Evolutionary conservation across 2,329 filamentous ascomycete genomes (phyloP).

Genomic region (Parascedosporium putredinis): DNA sequence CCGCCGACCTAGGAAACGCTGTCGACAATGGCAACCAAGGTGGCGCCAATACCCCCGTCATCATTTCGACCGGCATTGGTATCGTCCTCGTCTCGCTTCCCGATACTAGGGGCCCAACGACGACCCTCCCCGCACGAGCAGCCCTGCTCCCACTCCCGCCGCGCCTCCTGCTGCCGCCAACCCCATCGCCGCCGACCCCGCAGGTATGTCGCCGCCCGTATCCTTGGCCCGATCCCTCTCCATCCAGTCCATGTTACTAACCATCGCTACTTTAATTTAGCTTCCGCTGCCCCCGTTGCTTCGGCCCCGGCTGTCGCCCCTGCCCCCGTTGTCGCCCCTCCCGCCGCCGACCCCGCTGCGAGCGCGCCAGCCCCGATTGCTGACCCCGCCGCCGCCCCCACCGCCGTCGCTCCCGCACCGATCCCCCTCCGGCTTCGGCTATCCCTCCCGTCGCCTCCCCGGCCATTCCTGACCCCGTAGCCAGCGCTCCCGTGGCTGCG

Average conservation of each 20-base stretch:
- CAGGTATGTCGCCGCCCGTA: not conserved
- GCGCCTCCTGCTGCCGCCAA: not conserved
- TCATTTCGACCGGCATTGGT: conserved; percentile 5
- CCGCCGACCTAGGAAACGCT: not conserved
- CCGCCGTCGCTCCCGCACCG: not conserved
- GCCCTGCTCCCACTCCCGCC: not conserved
- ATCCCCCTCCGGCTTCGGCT: not conserved
- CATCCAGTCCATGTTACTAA: too few relatives aligned
- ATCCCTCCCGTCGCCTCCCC: conserved; percentile 1
- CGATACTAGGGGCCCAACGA: conserved; percentile 3
- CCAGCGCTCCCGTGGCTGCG: conserved; percentile 6
- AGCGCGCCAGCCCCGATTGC: too few relatives aligned
- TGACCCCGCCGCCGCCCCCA: conserved; percentile 6
- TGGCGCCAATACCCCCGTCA: not conserved
- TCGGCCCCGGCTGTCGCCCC: not conserved
- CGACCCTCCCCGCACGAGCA: conserved; percentile 2
- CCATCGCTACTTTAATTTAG: not conserved
- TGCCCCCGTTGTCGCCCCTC: conserved; percentile 11
- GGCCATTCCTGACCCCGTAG: conserved; percentile 9
- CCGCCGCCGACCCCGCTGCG: conserved; percentile 5
- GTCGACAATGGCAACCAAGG: not conserved
- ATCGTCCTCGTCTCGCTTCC: conserved; percentile 8
- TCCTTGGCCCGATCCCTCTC: too few relatives aligned
- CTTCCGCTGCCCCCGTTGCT: conserved; percentile 4
- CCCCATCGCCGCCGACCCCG: not conserved